phyloP scores from a whole-genome alignment of 2,329 filamentous ascomycete genomes.

The Colletotrichum lindemuthianum region DNA sequence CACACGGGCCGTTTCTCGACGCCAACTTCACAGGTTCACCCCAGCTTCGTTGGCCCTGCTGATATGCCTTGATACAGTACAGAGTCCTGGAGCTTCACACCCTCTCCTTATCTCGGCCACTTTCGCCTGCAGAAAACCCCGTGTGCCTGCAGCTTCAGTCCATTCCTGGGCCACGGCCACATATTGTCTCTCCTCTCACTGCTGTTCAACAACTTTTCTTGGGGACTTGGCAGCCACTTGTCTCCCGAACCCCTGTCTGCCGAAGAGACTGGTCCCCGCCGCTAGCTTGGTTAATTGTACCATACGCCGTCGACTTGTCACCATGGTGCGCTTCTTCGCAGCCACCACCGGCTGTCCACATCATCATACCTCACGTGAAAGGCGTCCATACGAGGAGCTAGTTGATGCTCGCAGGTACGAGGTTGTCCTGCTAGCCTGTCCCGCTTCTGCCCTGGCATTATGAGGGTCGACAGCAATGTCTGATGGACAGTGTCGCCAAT shows the following conservation, averaged over 20 bases:
- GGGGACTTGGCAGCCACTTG: constrained; percentile 20
- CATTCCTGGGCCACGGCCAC: constrained; percentile 20
- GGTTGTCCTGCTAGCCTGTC: background rate
- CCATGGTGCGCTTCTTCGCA: background rate
- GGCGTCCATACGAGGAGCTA: background rate
- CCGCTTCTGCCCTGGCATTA: background rate
- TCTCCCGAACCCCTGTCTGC: constrained; percentile 16
- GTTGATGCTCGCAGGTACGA: constrained; percentile 24
- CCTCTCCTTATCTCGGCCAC: constrained; percentile 10
- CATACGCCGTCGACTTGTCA: too few relatives aligned
- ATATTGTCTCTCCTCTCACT: background rate
- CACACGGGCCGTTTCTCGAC: constrained; percentile 15
- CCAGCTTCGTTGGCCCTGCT: constrained; percentile 14
- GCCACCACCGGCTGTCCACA: constrained; percentile 21
- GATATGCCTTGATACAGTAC: constrained; percentile 1
- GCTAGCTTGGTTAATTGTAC: background rate
- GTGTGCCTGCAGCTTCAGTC: constrained; percentile 28
- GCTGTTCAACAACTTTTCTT: background rate
- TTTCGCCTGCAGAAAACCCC: constrained; percentile 20
- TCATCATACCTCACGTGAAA: constrained; percentile 4
- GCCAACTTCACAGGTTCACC: constrained; percentile 14
- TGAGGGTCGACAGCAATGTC: too few relatives aligned
- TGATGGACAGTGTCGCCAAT: too few relatives aligned
- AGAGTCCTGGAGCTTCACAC: constrained; percentile 7
- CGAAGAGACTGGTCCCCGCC: constrained; percentile 17